Evolutionary conservation across 108 stramenopile species (phyloP).

Genomic region (Nannochloropsis salina): DNA sequence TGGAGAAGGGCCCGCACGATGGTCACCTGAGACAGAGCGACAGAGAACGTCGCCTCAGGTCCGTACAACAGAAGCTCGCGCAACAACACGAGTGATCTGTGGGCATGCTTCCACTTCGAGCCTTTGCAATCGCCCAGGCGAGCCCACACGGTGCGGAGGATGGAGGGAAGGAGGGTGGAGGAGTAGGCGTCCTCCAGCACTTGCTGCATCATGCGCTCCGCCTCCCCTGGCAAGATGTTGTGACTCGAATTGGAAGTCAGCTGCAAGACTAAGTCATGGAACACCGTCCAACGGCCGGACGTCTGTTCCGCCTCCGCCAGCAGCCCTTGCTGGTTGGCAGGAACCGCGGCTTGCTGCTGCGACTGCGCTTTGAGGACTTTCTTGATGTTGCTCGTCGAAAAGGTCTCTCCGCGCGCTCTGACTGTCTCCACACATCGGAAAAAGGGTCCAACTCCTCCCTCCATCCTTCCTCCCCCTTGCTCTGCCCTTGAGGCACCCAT

Average conservation of each 20-base stretch:
- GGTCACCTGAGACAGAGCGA: neutral
- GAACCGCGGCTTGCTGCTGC: neutral
- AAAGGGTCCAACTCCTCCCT: neutral
- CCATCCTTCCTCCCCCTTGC: neutral
- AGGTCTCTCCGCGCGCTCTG: neutral
- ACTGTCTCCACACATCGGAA: neutral
- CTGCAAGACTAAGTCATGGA: neutral
- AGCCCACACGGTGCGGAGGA: slow-evolving; percentile 27
- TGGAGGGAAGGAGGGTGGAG: neutral
- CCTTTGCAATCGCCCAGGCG: slow-evolving; percentile 28
- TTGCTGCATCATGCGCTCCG: neutral
- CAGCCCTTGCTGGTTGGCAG: neutral
- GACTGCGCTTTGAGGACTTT: neutral
- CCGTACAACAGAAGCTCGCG: neutral
- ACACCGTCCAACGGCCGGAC: neutral
- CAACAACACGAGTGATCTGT: neutral
- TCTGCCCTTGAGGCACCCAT: neutral
- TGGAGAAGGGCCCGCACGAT: neutral
- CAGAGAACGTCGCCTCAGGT: neutral
- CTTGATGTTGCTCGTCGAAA: neutral
- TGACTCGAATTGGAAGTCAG: neutral
- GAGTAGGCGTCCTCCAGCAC: neutral
- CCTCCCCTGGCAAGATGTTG: neutral
- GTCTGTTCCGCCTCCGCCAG: neutral
- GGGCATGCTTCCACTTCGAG: slow-evolving; percentile 21